Conservation (phyloP, 768 basidiomycete species). For the Mycena epipterygia region DNA sequence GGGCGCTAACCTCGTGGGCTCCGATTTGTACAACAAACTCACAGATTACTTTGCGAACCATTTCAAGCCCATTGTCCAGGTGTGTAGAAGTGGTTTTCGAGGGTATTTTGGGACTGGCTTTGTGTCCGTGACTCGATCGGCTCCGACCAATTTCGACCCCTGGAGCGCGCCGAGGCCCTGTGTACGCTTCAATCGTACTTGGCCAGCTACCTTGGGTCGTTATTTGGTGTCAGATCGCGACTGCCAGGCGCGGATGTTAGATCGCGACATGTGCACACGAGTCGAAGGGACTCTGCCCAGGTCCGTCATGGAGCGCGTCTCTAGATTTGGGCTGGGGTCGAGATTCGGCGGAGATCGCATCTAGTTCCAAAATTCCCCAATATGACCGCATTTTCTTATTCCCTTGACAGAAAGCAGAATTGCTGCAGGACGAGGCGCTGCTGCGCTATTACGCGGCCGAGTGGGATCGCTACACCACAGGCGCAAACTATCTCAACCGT, state of each 20-base stretch:
- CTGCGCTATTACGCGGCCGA: conserved; percentile 92
- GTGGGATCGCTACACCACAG: conserved; percentile 97
- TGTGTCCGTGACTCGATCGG: conserved; percentile 3
- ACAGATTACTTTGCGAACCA: conserved; percentile 91
- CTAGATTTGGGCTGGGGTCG: too few species aligned
- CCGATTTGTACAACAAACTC: conserved; percentile 96
- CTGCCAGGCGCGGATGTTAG: neutral
- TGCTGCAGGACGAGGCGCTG: conserved; percentile 89
- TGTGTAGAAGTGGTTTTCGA: conserved; percentile 22
- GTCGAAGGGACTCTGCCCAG: too few species aligned
- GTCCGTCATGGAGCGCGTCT: too few species aligned
- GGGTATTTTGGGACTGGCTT: neutral
- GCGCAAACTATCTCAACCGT: conserved; percentile 97
- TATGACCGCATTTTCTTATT: conserved; percentile 7
- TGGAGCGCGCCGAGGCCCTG: neutral
- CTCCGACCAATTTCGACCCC: neutral
- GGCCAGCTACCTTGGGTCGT: neutral
- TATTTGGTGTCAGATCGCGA: neutral
- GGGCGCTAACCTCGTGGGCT: conserved; percentile 96
- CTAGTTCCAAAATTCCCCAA: neutral
- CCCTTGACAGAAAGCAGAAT: conserved; percentile 74
- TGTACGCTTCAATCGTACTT: neutral
- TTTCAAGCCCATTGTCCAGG: conserved; percentile 71
- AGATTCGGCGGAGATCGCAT: too few species aligned
- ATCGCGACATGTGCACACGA: too few species aligned